Evolutionary conservation across 2,329 filamentous ascomycete genomes (phyloP).

Genomic region (Huntiella abstrusa): DNA sequence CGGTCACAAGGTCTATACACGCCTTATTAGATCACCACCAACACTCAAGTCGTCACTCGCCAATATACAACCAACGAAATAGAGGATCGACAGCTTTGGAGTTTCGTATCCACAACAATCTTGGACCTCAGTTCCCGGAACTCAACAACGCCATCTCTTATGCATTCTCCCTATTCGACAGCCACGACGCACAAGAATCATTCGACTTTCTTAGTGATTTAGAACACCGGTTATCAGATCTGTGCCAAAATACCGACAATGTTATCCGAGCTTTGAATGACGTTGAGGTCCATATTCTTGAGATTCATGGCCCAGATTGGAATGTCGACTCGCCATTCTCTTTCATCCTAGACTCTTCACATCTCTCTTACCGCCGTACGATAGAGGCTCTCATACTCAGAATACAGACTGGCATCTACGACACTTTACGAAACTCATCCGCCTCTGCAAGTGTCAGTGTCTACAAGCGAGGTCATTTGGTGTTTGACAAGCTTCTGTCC

Average conservation of each 20-base stretch:
- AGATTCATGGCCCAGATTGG: constrained; percentile 29
- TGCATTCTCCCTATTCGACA: constrained; percentile 26
- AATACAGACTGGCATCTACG: constrained; percentile 29
- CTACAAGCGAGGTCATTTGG: constrained; percentile 33
- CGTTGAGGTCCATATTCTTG: constrained; percentile 27
- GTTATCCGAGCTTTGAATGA: constrained; percentile 25
- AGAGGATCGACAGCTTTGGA: constrained; percentile 14
- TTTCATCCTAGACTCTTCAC: constrained; percentile 24
- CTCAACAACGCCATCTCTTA: constrained; percentile 25
- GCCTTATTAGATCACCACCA: constrained; percentile 21
- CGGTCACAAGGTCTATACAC: constrained; percentile 24
- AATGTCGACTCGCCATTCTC: constrained; percentile 26
- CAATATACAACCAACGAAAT: not conserved
- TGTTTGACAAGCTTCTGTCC: constrained; percentile 32
- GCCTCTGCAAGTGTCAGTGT: constrained; percentile 28
- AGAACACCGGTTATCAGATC: constrained; percentile 19
- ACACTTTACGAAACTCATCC: constrained; percentile 28
- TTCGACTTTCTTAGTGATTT: constrained; percentile 24
- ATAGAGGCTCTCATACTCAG: constrained; percentile 31
- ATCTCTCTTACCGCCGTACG: constrained; percentile 25
- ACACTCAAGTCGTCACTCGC: not conserved
- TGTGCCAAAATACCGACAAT: constrained; percentile 24
- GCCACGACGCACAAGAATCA: constrained; percentile 25
- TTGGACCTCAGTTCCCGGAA: constrained; percentile 28
- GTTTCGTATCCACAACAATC: constrained; percentile 29